Base-by-base conservation (phyloP, 139 green algal genomes). In the Mesotaenium endlicherianum region DNA sequence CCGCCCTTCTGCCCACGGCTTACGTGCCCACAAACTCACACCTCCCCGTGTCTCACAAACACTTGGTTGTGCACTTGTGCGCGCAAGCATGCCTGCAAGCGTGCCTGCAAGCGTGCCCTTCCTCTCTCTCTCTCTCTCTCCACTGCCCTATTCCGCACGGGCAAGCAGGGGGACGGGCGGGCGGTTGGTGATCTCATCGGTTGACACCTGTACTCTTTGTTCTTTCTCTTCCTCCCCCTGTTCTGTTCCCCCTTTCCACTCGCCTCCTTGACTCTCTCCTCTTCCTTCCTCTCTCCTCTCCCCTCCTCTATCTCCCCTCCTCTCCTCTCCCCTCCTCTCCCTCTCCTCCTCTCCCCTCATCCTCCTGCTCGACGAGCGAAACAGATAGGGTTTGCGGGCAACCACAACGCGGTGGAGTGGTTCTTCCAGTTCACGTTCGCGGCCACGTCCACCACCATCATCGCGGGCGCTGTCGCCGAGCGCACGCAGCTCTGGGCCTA, bases 381-480 rank as follows among this genome's bases (percentile, higher is more conserved):
- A 1, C 59, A 72, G 39, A 26, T 82, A 26, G 78, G 69, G 34
- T 81, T 81, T 30, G 42, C 42, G 4, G 20, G n/a, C 0, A 59
- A n/a, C n/a, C 20, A 60, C 17, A 60, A 85, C 60, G 36, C 41
- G n/a, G 75, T 86, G 30, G 40, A 78, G 38, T 84, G 39, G 20
- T 86, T 86, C 68, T 86, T 85, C 71, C 69, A 88, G 53, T 91
- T 89, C 38, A 86, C 87, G 6, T 91, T 91, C 70, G 85, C 83
- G 4, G 82, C 82, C 45, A 77, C 88, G 31, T 90, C 87, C 14
- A 69, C 82, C 39, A 91, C 82, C 41, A 91, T 91, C 71, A 70
- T 90, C 38, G 83, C 82, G 14, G 92, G 93, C 49, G 78, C 90
- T 1, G 60, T 93, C 20, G 90, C 90, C 26, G 90, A 93, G 83